Evolutionary conservation across 1,284 basidiomycete species (phyloP).

Genomic region (Flammula alnicola): DNA sequence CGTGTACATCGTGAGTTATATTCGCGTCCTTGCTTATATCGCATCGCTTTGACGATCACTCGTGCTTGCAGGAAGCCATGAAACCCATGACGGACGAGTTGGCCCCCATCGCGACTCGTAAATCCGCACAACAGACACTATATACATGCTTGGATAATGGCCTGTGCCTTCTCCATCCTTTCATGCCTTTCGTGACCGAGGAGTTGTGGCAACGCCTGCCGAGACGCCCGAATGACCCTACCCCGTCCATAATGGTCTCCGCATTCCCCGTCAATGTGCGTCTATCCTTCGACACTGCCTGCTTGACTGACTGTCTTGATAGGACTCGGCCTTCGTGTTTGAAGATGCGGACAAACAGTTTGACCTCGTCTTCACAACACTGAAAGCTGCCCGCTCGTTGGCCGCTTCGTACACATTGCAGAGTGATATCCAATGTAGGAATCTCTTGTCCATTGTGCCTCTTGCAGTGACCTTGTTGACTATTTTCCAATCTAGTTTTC

Average conservation of each 20-base stretch:
- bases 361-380: slow-evolving; percentile 83
- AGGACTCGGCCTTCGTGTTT: slow-evolving; percentile 73
- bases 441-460: slow-evolving; percentile 1
- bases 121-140: slow-evolving; percentile 93
- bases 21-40: not conserved
- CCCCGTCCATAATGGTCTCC: slow-evolving; percentile 89
- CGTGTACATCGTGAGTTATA: slow-evolving; percentile 86
- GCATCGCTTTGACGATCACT: slow-evolving; percentile 10
- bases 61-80: slow-evolving; percentile 81
- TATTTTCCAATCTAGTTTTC: slow-evolving; percentile 62
- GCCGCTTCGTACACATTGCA: slow-evolving; percentile 93
- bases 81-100: slow-evolving; percentile 92
- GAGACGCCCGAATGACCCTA: slow-evolving; percentile 79
- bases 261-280: slow-evolving; percentile 81
- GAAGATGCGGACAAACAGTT: slow-evolving; percentile 83
- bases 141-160: slow-evolving; percentile 95
- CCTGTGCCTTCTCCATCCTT: slow-evolving; percentile 90
- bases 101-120: slow-evolving; percentile 63
- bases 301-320: slow-evolving; percentile 1
- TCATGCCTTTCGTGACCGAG: slow-evolving; percentile 99
- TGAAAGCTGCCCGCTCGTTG: slow-evolving; percentile 84
- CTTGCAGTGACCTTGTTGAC: slow-evolving; percentile 7
- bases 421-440: slow-evolving; percentile 82
- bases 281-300: slow-evolving; percentile 16
- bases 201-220: slow-evolving; percentile 98